Evolutionary conservation across 108 stramenopile species (phyloP).

Genomic region (Discostella stelligeroides): DNA sequence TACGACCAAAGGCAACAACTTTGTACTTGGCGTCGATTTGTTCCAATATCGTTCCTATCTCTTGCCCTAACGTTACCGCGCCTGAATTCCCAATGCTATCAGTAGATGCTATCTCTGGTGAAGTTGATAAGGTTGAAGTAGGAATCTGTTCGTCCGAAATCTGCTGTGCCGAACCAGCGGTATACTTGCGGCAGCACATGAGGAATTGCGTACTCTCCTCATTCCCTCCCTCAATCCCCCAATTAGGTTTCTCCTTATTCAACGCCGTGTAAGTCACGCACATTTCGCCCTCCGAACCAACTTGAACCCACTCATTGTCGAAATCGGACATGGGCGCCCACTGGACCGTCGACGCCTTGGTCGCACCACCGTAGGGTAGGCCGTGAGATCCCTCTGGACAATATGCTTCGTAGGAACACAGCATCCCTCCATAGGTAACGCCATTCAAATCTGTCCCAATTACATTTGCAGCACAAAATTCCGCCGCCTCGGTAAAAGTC

Average conservation of each 20-base stretch:
- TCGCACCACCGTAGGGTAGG: conserved; percentile 13
- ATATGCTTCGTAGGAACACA: conserved; percentile 23
- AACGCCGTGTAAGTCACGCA: conserved; percentile 19
- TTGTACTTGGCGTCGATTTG: conserved; percentile 8
- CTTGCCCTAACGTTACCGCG: neutral
- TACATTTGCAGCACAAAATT: conserved; percentile 12
- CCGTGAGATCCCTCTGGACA: conserved; percentile 8
- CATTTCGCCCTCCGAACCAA: neutral
- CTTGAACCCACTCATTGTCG: conserved; percentile 23
- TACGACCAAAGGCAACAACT: conserved; percentile 14
- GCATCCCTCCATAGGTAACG: neutral
- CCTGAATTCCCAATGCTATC: neutral
- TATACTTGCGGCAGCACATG: conserved; percentile 12
- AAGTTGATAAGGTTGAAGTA: no score
- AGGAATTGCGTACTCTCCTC: conserved; percentile 1
- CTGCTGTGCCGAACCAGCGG: no score
- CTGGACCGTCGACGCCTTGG: neutral
- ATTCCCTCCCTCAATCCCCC: conserved; percentile 10
- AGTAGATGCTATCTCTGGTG: neutral
- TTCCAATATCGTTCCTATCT: neutral
- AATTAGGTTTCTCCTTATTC: conserved; percentile 10
- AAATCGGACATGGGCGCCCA: conserved; percentile 19
- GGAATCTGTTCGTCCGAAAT: no score
- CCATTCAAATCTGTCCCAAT: neutral
- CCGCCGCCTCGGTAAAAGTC: conserved; percentile 4